These are phyloP conservation scores for Rubroboletus satanas DNA, from an alignment of 768 basidiomycete species.

Conservation along the genomic window DNA sequence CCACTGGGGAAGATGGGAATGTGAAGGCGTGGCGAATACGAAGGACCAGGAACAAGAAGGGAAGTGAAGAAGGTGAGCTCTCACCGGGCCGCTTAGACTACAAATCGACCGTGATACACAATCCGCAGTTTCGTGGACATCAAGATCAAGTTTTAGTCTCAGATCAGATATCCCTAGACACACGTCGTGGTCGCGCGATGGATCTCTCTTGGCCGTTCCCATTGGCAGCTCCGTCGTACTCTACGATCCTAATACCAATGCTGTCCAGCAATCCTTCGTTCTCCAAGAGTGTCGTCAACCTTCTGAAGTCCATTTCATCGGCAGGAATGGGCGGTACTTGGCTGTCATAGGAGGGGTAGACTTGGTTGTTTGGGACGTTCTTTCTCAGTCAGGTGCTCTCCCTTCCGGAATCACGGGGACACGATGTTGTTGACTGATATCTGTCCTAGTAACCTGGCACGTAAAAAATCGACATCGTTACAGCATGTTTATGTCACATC, in stretches of 20 bases:
- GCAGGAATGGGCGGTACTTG: conserved; percentile 66
- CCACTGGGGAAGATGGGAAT: conserved; percentile 68
- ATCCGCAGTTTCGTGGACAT: conserved; percentile 61
- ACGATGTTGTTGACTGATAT: neutral
- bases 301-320: conserved; percentile 59
- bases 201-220: conserved; percentile 76
- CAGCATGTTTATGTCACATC: conserved; percentile 51
- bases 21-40: conserved; percentile 82
- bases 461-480: conserved; percentile 37
- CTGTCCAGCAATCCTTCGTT: conserved; percentile 56
- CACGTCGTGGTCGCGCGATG: conserved; percentile 79
- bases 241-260: conserved; percentile 66
- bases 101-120: neutral
- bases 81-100: neutral
- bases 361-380: conserved; percentile 70
- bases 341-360: conserved; percentile 47
- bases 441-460: conserved; percentile 58
- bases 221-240: conserved; percentile 65
- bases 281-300: conserved; percentile 49
- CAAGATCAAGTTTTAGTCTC: conserved; percentile 67
- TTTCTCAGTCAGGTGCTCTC: conserved; percentile 52
- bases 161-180: conserved; percentile 64
- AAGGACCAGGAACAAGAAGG: conserved; percentile 41
- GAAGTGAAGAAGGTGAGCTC: conserved; percentile 49
- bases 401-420: neutral